These are phyloP conservation scores for Alnus glutinosa DNA, from an alignment of 306 rosid species.

Conservation along the genomic window DNA sequence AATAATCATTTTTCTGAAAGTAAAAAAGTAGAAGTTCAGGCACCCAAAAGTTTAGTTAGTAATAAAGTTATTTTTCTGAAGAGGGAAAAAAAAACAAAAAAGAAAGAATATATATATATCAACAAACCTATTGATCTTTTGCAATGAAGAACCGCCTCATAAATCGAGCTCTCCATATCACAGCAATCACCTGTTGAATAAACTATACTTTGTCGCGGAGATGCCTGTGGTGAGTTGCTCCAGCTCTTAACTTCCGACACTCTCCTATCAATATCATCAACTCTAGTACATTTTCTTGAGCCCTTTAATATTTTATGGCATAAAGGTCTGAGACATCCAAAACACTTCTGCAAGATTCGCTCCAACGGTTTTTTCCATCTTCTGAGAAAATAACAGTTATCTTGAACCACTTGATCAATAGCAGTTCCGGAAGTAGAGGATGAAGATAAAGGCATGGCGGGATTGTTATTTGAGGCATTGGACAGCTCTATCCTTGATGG, in stretches of 20 bases:
- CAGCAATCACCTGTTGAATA: constrained; percentile 27
- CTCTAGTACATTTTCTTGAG: constrained; percentile 37
- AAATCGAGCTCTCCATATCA: constrained; percentile 51
- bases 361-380: constrained; percentile 39
- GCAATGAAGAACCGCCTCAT: constrained; percentile 75
- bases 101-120: background rate
- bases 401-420: constrained; percentile 22
- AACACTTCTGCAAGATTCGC: constrained; percentile 31
- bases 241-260: constrained; percentile 31
- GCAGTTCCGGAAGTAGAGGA: constrained; percentile 27
- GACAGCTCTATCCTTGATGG: constrained; percentile 20
- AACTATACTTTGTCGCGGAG: constrained; percentile 31
- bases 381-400: constrained; percentile 30
- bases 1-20: constrained; percentile 44
- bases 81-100: background rate
- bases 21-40: background rate
- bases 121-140: constrained; percentile 61
- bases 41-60: background rate
- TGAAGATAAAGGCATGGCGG: constrained; percentile 25
- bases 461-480: constrained; percentile 24
- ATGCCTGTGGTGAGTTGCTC: constrained; percentile 34
- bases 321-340: constrained; percentile 30
- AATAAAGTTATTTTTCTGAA: too few species aligned
- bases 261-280: constrained; percentile 44
- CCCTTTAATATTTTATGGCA: constrained; percentile 20